Conservation (phyloP, 192 early-diverging fungal genomes). For the Coemansia aciculifera region DNA sequence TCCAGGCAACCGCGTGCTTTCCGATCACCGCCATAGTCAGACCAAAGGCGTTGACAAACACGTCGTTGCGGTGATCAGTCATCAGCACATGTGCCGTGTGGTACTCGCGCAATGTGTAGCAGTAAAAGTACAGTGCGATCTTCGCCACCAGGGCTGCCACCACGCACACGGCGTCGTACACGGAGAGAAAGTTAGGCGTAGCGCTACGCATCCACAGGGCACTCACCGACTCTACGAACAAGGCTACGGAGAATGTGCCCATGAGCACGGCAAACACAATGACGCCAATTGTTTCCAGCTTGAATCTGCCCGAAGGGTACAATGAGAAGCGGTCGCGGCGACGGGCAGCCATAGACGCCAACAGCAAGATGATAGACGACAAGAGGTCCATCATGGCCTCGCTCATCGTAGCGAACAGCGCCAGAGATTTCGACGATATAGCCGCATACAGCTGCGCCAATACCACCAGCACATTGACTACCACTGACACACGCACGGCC, state of each 20-base stretch:
- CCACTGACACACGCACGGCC: slow-evolving; percentile 69
- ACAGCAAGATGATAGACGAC: slow-evolving; percentile 64
- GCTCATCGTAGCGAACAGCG: slow-evolving; percentile 78
- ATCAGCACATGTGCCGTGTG: slow-evolving; percentile 64
- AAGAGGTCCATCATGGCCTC: slow-evolving; percentile 82
- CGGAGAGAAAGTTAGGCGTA: slow-evolving; percentile 50
- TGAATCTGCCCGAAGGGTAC: slow-evolving; percentile 74
- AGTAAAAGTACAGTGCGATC: slow-evolving; percentile 67
- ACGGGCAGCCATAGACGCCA: slow-evolving; percentile 62
- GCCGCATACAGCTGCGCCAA: slow-evolving; percentile 70
- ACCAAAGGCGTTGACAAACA: slow-evolving; percentile 72
- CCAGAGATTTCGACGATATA: slow-evolving; percentile 70
- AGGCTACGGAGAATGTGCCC: slow-evolving; percentile 68
- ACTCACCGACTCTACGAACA: slow-evolving; percentile 67
- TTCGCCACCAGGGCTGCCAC: slow-evolving; percentile 63
- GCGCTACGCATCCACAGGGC: slow-evolving; percentile 56
- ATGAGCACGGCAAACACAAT: slow-evolving; percentile 80
- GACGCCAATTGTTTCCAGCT: slow-evolving; percentile 76
- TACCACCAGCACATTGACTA: slow-evolving; percentile 69
- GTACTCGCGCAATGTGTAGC: slow-evolving; percentile 60
- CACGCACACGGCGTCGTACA: slow-evolving; percentile 58
- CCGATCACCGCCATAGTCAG: slow-evolving; percentile 66
- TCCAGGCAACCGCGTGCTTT: slow-evolving; percentile 61
- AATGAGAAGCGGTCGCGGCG: slow-evolving; percentile 61
- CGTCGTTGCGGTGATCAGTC: slow-evolving; percentile 75